Conservation (phyloP, 2,329 filamentous ascomycete species). For the Hymenoscyphus infarciens region DNA sequence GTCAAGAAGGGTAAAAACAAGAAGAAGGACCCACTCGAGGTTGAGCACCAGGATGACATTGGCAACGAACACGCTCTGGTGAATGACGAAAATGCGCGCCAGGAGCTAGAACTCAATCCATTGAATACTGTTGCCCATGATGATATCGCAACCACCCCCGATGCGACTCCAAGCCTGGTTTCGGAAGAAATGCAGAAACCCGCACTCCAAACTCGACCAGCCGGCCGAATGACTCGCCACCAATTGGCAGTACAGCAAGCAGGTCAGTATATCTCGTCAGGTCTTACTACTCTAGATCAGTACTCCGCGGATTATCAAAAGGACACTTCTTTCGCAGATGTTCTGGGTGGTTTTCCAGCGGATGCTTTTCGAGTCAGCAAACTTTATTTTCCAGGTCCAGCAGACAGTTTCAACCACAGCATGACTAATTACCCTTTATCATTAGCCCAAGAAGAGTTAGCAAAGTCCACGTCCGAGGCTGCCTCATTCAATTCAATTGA, state of each 20-base stretch:
- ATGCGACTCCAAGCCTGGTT: slow-evolving; percentile 16
- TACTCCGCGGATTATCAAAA: slow-evolving; percentile 5
- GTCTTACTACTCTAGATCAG: slow-evolving; percentile 11
- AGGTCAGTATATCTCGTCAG: slow-evolving; percentile 33
- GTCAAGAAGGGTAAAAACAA: slow-evolving; percentile 28
- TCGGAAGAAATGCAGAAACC: slow-evolving; percentile 11
- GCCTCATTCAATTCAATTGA: neutral
- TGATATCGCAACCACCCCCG: slow-evolving; percentile 5
- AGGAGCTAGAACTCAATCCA: slow-evolving; percentile 9
- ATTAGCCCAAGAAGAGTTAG: slow-evolving; percentile 28
- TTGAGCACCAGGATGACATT: slow-evolving; percentile 14
- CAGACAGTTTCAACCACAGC: slow-evolving; percentile 4
- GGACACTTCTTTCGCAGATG: slow-evolving; percentile 13
- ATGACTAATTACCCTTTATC: slow-evolving; percentile 24
- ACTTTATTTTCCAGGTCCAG: slow-evolving; percentile 7
- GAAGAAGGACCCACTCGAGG: slow-evolving; percentile 23
- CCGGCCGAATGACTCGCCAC: slow-evolving; percentile 27
- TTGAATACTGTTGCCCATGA: neutral
- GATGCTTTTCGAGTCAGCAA: slow-evolving; percentile 15
- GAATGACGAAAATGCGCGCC: slow-evolving; percentile 7
- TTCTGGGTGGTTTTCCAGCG: slow-evolving; percentile 16
- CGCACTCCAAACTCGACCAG: slow-evolving; percentile 8
- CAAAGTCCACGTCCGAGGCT: slow-evolving; percentile 13
- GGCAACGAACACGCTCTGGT: slow-evolving; percentile 10
- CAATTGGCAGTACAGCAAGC: slow-evolving; percentile 31